Percentiles rank a stretch among this genome's conserved stretches.
Evolutionary conservation across 1,139 yeast species (phyloP).

Genomic region (Pichia sp.): DNA sequence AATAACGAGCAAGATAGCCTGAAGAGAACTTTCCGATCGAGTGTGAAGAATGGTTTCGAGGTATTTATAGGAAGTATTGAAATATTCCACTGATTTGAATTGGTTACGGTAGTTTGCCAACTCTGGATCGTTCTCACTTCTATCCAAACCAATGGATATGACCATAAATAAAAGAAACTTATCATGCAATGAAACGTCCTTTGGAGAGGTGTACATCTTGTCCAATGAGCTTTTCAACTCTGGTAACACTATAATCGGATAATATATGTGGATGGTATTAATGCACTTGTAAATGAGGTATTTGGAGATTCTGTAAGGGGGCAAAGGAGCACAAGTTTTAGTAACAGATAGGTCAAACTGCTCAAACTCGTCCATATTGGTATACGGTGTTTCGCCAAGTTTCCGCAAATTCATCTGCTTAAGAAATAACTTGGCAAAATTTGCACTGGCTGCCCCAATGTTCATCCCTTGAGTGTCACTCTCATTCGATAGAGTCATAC

Average conservation of each 20-base stretch:
- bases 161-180: slow-evolving; percentile 18
- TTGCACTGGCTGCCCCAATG: slow-evolving; percentile 18
- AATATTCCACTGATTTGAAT: slow-evolving; percentile 18
- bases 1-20: slow-evolving; percentile 16
- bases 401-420: slow-evolving; percentile 16
- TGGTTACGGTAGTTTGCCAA: slow-evolving; percentile 11
- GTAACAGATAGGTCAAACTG: slow-evolving; percentile 14
- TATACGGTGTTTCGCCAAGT: slow-evolving; percentile 6
- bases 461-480: slow-evolving; percentile 15
- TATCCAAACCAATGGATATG: slow-evolving; percentile 16
- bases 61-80: slow-evolving; percentile 18
- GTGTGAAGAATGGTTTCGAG: slow-evolving; percentile 16
- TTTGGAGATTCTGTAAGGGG: slow-evolving; percentile 16
- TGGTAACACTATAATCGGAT: slow-evolving; percentile 14
- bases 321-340: slow-evolving; percentile 17
- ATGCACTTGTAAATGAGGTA: slow-evolving; percentile 14
- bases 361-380: slow-evolving; percentile 11
- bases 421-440: slow-evolving; percentile 18
- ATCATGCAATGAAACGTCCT: slow-evolving; percentile 16
- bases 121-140: slow-evolving; percentile 7
- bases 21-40: slow-evolving; percentile 19
- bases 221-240: slow-evolving; percentile 9
- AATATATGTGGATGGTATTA: slow-evolving; percentile 17
- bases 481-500: slow-evolving; percentile 16
- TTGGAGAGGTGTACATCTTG: slow-evolving; percentile 12